phyloP scores from a whole-genome alignment of 208 protist species.

The Leptomonas seymouri region DNA sequence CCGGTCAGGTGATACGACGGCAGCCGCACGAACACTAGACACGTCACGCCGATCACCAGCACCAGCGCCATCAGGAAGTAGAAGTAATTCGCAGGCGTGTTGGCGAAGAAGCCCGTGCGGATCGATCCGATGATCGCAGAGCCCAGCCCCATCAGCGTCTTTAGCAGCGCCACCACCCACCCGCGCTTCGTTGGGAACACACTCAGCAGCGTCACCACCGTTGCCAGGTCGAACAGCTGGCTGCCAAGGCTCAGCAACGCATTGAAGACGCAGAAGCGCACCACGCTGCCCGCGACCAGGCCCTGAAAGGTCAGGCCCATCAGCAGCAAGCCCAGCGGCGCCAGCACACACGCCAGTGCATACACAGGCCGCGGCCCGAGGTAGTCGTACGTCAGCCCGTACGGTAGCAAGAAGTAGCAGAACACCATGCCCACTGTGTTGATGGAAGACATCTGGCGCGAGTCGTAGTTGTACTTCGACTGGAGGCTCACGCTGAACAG shows the following conservation, averaged over 20 bases:
- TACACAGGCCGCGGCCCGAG: constrained; percentile 47
- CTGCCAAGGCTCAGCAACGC: constrained; percentile 39
- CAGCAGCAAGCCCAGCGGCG: constrained; percentile 40
- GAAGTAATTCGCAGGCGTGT: constrained; percentile 36
- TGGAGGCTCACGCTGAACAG: constrained; percentile 49
- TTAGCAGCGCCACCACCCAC: constrained; percentile 54
- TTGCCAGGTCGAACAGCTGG: constrained; percentile 37
- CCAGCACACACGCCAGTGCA: constrained; percentile 31
- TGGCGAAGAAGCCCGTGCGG: constrained; percentile 50
- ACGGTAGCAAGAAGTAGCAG: constrained; percentile 41
- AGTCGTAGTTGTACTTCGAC: constrained; percentile 48
- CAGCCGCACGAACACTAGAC: constrained; percentile 45
- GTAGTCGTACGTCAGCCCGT: constrained; percentile 50
- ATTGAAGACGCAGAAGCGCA: constrained; percentile 40
- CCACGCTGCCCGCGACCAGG: constrained; percentile 37
- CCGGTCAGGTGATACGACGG: constrained; percentile 64
- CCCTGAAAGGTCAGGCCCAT: constrained; percentile 44
- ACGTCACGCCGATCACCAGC: constrained; percentile 30
- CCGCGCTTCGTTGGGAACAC: constrained; percentile 52
- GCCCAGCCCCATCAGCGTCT: constrained; percentile 59
- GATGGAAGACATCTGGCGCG: constrained; percentile 62
- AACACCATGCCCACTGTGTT: constrained; percentile 45
- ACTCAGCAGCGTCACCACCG: constrained; percentile 45
- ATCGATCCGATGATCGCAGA: constrained; percentile 50
- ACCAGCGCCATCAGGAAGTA: constrained; percentile 51